Base-by-base conservation (phyloP, 1,139 yeast species). In the Sugiyamaella pinicola region DNA sequence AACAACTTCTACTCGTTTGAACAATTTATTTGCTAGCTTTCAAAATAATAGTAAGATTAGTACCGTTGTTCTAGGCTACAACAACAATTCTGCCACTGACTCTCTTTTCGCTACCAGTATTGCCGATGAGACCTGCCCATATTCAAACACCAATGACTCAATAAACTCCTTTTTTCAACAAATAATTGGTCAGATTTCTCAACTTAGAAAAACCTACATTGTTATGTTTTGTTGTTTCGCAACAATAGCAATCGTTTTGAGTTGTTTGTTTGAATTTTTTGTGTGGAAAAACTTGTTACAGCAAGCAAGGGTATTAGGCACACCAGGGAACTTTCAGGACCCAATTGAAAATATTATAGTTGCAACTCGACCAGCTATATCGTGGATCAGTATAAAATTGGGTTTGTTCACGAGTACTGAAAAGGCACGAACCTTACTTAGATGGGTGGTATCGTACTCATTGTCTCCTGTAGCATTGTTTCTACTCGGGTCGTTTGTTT, bases 311-410 rank as follows among this genome's bases (percentile, higher is more conserved):
- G 31, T 49, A 6, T 34, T 56, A 15, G 53, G 49, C 15, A 53
- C 55, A 8, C 54, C 57, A 12, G 58, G 59, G 1, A 54, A 56
- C 31, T 56, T 53, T 45, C 44, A 45, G 24, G 59, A 56, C 31
- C 57, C 59, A 5, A 41, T 56, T 17, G 54, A 51, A 10, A 55
- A 53, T 26, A 54, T 56, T 9, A 44, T 39, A 22, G 17, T 39
- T 6, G 56, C 57, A 2, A 17, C 18, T 1, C 21, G 39, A 4
- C 59, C 59, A 1, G 13, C 47, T 6, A 31, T 33, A 2, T 46
- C 51, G n/a, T 39, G 42, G 43, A 24, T 46, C 17, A 43, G 43
- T 6, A 17, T 35, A 10, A 46, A 46, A 17, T 12, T 38, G 19
- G 37, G 49, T 4, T 7, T 24, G 6, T 24, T 22, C 2, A n/a